Conservation (phyloP, 306 rosid species). For the Astragalus membranaceus region DNA sequence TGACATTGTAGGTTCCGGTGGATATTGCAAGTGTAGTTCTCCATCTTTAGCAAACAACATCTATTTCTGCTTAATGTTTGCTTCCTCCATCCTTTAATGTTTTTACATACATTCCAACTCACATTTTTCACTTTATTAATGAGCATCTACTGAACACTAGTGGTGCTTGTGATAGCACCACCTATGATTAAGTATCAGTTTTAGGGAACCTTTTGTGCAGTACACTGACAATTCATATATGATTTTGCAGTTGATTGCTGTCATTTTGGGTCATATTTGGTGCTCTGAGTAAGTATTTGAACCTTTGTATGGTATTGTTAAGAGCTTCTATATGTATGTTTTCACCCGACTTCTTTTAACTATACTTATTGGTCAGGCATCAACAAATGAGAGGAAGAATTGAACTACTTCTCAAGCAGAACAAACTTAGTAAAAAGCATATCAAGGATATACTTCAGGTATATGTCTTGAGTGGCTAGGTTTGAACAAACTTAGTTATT, state of each 20-base stretch:
- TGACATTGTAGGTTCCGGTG: too few species aligned
- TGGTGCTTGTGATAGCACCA: not conserved
- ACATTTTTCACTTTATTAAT: too few species aligned
- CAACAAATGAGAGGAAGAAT: constrained; percentile 78
- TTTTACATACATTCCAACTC: too few species aligned
- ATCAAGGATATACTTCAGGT: constrained; percentile 84
- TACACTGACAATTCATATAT: constrained; percentile 19
- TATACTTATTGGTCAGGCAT: constrained; percentile 43
- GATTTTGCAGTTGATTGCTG: constrained; percentile 74
- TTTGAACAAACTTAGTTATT: not conserved
- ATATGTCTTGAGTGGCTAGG: not conserved
- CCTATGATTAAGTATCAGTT: not conserved
- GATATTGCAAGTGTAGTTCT: too few species aligned
- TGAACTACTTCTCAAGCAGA: constrained; percentile 84
- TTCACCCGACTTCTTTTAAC: constrained; percentile 2
- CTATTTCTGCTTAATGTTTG: too few species aligned
- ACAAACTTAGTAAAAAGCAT: constrained; percentile 65
- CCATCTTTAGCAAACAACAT: too few species aligned
- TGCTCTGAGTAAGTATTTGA: constrained; percentile 76
- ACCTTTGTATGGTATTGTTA: not conserved
- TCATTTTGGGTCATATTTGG: too few species aligned
- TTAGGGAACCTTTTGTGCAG: not conserved
- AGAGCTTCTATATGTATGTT: constrained; percentile 7
- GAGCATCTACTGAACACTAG: too few species aligned
- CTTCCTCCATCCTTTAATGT: too few species aligned